Conservation (phyloP, 352 stramenopile species). For the Elongisporangium undulatum region DNA sequence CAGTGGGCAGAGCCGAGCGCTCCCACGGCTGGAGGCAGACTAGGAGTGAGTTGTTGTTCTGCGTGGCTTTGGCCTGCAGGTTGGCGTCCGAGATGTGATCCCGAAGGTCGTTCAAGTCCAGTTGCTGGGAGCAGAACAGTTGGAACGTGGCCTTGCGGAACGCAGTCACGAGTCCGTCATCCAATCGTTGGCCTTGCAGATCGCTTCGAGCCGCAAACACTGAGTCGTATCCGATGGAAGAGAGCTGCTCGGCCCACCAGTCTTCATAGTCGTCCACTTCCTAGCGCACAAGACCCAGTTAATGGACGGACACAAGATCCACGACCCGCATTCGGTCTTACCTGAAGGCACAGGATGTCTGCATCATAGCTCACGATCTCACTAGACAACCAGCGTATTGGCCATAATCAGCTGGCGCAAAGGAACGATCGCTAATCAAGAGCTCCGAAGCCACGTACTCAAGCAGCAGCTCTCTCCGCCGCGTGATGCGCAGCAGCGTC, state of each 20-base stretch:
- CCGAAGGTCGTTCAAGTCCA: slow-evolving; percentile 60
- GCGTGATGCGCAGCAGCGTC: slow-evolving; percentile 48
- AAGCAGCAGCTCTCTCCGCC: slow-evolving; percentile 51
- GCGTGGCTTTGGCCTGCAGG: slow-evolving; percentile 32
- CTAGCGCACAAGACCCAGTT: slow-evolving; percentile 10
- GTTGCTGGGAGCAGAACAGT: slow-evolving; percentile 51
- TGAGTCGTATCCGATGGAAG: slow-evolving; percentile 70
- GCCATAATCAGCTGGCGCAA: background rate
- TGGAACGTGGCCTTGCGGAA: slow-evolving; percentile 77
- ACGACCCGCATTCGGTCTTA: slow-evolving; percentile 1
- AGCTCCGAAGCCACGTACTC: slow-evolving; percentile 16
- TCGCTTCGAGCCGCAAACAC: slow-evolving; percentile 23
- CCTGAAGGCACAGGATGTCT: slow-evolving; percentile 84
- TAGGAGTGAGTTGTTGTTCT: slow-evolving; percentile 74
- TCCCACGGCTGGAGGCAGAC: slow-evolving; percentile 84
- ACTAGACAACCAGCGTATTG: slow-evolving; percentile 11
- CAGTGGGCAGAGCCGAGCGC: slow-evolving; percentile 49
- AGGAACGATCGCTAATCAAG: background rate
- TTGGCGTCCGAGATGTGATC: slow-evolving; percentile 35
- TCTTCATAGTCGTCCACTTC: slow-evolving; percentile 89
- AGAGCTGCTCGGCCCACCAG: slow-evolving; percentile 74
- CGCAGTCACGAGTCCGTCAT: slow-evolving; percentile 77
- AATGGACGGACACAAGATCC: background rate
- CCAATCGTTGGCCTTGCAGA: slow-evolving; percentile 13
- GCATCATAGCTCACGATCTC: slow-evolving; percentile 77